A percentile compares a stretch with the other conserved stretches of the same genome.
phyloP scores from a whole-genome alignment of 1,284 basidiomycete genomes.

The Taiwanofungus camphoratus region DNA sequence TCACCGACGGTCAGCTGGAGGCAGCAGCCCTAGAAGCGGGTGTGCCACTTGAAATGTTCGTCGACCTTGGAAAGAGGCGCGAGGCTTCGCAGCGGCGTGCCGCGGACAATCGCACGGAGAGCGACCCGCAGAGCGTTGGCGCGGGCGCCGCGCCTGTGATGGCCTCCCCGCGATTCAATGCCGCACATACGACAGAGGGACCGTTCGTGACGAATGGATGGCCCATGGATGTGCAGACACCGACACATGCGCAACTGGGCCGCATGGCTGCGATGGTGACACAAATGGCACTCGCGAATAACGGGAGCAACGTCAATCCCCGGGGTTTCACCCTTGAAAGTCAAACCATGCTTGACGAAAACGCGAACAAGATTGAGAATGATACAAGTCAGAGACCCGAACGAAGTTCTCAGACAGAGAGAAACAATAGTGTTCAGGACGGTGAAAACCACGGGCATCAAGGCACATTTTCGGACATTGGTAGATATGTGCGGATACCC shows the following conservation, averaged over 20 bases:
- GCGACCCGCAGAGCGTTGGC: neutral
- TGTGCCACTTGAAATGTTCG: conserved; percentile 45
- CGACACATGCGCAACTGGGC: conserved; percentile 33
- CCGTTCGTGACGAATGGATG: conserved; percentile 21
- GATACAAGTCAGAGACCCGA: too few relatives aligned
- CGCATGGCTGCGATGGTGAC: conserved; percentile 49
- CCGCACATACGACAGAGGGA: conserved; percentile 2
- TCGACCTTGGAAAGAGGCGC: conserved; percentile 15
- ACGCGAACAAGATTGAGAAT: too few relatives aligned
- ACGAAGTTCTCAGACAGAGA: too few relatives aligned
- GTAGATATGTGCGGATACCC: conserved; percentile 13
- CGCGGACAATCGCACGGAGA: neutral
- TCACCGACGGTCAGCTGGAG: conserved; percentile 46
- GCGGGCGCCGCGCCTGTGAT: neutral
- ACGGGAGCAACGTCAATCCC: too few relatives aligned
- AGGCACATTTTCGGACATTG: conserved; percentile 2
- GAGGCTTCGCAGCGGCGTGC: conserved; percentile 3
- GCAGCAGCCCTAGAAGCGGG: conserved; percentile 60
- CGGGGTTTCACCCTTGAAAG: too few relatives aligned
- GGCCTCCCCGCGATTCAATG: too few relatives aligned
- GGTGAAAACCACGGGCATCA: neutral
- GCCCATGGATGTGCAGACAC: conserved; percentile 23
- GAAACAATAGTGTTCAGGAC: too few relatives aligned
- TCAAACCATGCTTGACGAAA: too few relatives aligned
- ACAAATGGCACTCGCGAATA: conserved; percentile 32